Evolutionary conservation across 2,329 filamentous ascomycete genomes (phyloP).

Genomic region (Aspergillus oerlinghausenensis): DNA sequence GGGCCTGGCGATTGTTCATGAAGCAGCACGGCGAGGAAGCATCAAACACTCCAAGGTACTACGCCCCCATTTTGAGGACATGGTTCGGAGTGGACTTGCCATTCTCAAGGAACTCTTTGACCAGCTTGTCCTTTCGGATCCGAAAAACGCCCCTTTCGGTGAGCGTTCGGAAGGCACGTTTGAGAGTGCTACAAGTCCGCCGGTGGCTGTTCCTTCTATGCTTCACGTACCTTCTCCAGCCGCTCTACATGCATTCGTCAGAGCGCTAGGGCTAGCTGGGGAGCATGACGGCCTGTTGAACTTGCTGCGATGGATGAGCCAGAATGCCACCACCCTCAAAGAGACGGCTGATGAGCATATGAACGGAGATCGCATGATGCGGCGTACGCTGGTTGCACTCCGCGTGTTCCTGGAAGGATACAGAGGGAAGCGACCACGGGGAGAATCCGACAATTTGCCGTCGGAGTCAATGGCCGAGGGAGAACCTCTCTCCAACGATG

Average conservation of each 20-base stretch:
- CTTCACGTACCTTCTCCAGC: conserved; percentile 36
- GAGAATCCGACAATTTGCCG: neutral
- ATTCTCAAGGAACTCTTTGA: conserved; percentile 35
- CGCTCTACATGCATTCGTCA: conserved; percentile 39
- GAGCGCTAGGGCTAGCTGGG: conserved; percentile 36
- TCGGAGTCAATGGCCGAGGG: neutral
- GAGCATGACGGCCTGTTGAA: conserved; percentile 38
- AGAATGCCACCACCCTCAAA: conserved; percentile 28
- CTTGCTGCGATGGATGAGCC: conserved; percentile 41
- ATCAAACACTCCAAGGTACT: conserved; percentile 2
- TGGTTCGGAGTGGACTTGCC: conserved; percentile 27
- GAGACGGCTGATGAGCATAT: conserved; percentile 30
- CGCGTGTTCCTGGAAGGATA: conserved; percentile 38
- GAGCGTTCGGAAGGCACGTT: conserved; percentile 15
- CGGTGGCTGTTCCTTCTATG: conserved; percentile 25
- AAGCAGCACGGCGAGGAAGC: conserved; percentile 7
- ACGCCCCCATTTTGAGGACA: conserved; percentile 20
- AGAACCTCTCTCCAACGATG: neutral
- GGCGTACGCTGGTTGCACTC: conserved; percentile 37
- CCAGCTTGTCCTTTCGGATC: conserved; percentile 28
- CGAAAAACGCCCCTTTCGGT: conserved; percentile 17
- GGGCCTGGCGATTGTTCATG: conserved; percentile 22
- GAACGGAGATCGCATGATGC: conserved; percentile 37
- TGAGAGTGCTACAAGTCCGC: conserved; percentile 7
- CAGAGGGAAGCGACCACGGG: conserved; percentile 14